A percentile compares a stretch with the other conserved stretches of the same genome.
Evolutionary conservation across 2,329 filamentous ascomycete species (phyloP).

Genomic region (Cladophialophora chaetospira): DNA sequence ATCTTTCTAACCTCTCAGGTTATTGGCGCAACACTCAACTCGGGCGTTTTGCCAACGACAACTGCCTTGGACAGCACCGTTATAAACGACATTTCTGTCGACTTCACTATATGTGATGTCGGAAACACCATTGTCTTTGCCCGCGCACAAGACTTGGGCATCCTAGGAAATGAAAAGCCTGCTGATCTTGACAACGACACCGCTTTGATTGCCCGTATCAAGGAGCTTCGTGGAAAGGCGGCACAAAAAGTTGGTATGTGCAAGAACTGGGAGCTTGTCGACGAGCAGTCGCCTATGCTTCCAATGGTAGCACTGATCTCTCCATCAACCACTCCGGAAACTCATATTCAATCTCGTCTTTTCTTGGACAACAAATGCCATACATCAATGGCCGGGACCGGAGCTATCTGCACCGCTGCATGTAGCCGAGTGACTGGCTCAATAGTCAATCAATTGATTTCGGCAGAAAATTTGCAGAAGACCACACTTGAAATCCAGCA

Average conservation of each 20-base stretch:
- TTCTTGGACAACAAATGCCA: conserved; percentile 31
- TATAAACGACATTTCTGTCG: conserved; percentile 15
- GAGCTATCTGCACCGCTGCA: conserved; percentile 23
- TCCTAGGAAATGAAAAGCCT: conserved; percentile 19
- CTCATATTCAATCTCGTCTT: conserved; percentile 18
- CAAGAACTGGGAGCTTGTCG: conserved; percentile 21
- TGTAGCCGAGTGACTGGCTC: conserved; percentile 22
- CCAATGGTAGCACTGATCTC: conserved; percentile 9
- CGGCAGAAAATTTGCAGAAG: neutral
- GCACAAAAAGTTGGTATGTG: conserved; percentile 19
- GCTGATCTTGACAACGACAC: conserved; percentile 14
- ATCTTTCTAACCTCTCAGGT: neutral
- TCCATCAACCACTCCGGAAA: conserved; percentile 6
- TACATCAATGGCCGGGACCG: conserved; percentile 27
- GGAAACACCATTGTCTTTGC: conserved; percentile 26
- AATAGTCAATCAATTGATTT: conserved; percentile 15
- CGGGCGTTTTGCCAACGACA: conserved; percentile 19
- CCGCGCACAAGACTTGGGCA: conserved; percentile 22
- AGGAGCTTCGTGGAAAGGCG: conserved; percentile 25
- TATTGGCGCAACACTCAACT: conserved; percentile 16
- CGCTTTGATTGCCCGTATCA: conserved; percentile 11
- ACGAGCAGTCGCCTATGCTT: conserved; percentile 15
- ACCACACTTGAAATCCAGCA: conserved; percentile 18
- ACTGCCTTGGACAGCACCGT: conserved; percentile 12
- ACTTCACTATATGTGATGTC: conserved; percentile 28